These are phyloP conservation scores for Barnettozyma sucrosica DNA, from an alignment of 805 yeast species.

Conservation along the genomic window DNA sequence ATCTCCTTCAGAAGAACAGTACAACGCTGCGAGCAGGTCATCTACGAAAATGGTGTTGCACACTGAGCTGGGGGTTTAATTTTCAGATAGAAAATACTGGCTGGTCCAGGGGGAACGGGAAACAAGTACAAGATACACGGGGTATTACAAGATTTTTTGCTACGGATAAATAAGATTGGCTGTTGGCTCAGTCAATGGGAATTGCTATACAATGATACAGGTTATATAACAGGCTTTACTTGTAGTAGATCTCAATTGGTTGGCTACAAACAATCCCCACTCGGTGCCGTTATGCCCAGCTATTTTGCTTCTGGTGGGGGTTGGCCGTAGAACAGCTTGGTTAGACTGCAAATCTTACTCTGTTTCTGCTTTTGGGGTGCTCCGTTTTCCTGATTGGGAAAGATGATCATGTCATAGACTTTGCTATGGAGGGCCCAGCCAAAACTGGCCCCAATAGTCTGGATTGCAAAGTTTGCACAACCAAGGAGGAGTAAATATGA, in stretches of 20 bases:
- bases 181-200: neutral
- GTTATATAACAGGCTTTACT: neutral
- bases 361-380: neutral
- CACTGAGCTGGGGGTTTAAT: neutral
- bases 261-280: neutral
- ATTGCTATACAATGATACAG: neutral
- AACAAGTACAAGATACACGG: neutral
- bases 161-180: neutral
- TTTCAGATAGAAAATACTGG: no score
- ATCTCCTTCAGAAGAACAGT: constrained; percentile 11
- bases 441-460: neutral
- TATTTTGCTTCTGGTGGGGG: neutral
- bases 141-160: neutral
- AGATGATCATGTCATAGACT: neutral
- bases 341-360: neutral
- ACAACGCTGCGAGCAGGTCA: constrained; percentile 14
- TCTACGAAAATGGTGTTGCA: constrained; percentile 13
- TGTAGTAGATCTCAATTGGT: neutral
- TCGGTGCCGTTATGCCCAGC: no score
- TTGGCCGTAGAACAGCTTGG: neutral
- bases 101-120: neutral
- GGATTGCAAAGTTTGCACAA: no score
- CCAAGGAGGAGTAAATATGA: no score
- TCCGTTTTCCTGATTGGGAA: neutral
- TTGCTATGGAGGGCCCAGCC: neutral